Conservation (phyloP, 345 rosid species). For the Toxicodendron radicans region DNA sequence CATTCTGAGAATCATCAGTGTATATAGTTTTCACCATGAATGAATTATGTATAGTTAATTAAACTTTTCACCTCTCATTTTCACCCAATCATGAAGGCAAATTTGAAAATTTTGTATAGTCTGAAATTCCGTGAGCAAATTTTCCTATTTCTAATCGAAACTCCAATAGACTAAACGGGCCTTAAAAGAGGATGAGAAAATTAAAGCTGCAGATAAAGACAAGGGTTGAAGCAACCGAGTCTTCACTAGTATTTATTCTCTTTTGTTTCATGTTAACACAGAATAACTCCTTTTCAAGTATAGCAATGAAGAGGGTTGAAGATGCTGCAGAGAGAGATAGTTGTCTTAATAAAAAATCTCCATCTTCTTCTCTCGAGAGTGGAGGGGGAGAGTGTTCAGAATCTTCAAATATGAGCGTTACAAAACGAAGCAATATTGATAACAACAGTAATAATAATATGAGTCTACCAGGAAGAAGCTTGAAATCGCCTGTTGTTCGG, state of each 20-base stretch:
- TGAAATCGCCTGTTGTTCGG: slow-evolving; percentile 36
- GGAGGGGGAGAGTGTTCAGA: neutral
- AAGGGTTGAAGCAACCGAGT: slow-evolving; percentile 33
- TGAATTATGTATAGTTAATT: neutral
- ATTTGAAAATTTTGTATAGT: slow-evolving; percentile 23
- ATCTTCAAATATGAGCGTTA: slow-evolving; percentile 9
- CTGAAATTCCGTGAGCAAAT: slow-evolving; percentile 33
- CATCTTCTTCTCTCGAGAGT: slow-evolving; percentile 22
- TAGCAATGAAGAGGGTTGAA: slow-evolving; percentile 4
- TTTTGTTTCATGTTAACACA: slow-evolving; percentile 13
- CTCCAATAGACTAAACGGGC: slow-evolving; percentile 39
- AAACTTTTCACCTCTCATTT: neutral
- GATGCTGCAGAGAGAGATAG: neutral
- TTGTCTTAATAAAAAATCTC: slow-evolving; percentile 5
- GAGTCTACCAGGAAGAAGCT: slow-evolving; percentile 3
- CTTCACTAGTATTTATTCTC: slow-evolving; percentile 42
- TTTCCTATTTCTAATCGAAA: slow-evolving; percentile 44
- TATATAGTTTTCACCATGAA: neutral
- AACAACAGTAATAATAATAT: neutral
- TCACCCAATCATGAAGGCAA: slow-evolving; percentile 38
- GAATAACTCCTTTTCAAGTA: neutral
- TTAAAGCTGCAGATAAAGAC: slow-evolving; percentile 44
- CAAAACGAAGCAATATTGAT: neutral
- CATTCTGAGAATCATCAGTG: neutral
- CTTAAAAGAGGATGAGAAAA: slow-evolving; percentile 22